phyloP scores from a whole-genome alignment of 108 stramenopile genomes.

The Cafeteria roenbergensis region DNA sequence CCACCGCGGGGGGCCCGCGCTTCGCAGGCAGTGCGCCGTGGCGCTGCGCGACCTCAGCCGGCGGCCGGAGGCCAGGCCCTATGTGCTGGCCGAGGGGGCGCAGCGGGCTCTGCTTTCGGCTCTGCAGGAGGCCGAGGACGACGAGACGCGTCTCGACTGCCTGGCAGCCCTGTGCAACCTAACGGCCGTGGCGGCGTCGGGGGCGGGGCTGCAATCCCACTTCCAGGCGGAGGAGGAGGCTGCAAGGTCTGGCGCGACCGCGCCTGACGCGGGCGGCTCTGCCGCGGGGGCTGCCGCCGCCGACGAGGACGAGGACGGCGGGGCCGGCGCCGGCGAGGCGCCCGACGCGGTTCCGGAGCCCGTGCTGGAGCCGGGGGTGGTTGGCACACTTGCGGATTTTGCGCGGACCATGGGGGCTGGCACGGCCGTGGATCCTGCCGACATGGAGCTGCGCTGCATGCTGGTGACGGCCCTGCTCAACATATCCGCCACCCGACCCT shows the following conservation, averaged over 20 bases:
- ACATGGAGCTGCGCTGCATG: not conserved
- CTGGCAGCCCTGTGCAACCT: not conserved
- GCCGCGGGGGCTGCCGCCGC: no score
- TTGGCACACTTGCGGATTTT: not conserved
- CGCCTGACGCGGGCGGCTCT: not conserved
- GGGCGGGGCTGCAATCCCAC: no score
- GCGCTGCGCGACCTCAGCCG: not conserved
- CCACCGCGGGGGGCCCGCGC: not conserved
- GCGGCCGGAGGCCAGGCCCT: not conserved
- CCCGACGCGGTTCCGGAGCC: not conserved
- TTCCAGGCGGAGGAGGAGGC: no score
- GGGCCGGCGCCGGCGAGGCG: not conserved
- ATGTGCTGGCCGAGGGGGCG: not conserved
- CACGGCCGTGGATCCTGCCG: not conserved
- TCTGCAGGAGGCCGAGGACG: not conserved
- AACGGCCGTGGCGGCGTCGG: no score
- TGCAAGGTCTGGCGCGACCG: not conserved
- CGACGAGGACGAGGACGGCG: not conserved
- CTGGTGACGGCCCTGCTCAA: constrained; percentile 2
- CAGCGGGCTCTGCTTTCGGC: not conserved
- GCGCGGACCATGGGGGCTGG: no score
- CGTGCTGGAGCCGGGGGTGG: not conserved
- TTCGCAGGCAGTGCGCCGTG: not conserved
- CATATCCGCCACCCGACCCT: not conserved
- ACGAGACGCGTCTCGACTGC: not conserved